Evolutionary conservation across 164 flowering plant genomes (phyloP).

Genomic region (Stephania cephalantha): DNA sequence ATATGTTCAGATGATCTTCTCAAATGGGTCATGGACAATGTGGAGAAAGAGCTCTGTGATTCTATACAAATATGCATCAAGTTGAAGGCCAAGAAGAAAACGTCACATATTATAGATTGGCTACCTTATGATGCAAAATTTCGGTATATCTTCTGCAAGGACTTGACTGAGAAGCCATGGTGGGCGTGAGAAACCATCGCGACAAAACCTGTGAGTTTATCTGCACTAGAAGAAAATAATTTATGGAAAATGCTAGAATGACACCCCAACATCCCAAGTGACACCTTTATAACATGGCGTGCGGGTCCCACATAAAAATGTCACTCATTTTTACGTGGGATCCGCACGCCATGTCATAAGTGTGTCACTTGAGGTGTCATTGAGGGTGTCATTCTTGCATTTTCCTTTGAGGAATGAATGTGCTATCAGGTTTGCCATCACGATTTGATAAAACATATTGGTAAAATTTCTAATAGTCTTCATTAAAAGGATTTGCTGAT

Average conservation of each 20-base stretch:
- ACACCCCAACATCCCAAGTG: no score
- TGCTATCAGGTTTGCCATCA: not conserved
- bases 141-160: constrained; percentile 52
- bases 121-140: constrained; percentile 66
- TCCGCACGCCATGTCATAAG: no score
- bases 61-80: constrained; percentile 52
- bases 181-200: constrained; percentile 27
- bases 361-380: no score
- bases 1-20: constrained; percentile 49
- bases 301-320: no score
- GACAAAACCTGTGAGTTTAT: not conserved
- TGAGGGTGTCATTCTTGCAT: no score
- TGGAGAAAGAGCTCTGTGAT: constrained; percentile 61
- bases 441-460: not conserved
- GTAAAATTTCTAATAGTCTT: not conserved
- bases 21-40: constrained; percentile 54
- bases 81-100: constrained; percentile 32
- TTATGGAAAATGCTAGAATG: no score
- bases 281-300: no score
- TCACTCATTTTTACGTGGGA: no score
- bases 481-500: not conserved
- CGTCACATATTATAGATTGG: constrained; percentile 68
- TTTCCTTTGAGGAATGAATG: not conserved
- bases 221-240: no score
- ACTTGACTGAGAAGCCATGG: constrained; percentile 62